Base-by-base conservation (phyloP, 1,284 basidiomycete genomes). In the Gymnopus androsaceus region DNA sequence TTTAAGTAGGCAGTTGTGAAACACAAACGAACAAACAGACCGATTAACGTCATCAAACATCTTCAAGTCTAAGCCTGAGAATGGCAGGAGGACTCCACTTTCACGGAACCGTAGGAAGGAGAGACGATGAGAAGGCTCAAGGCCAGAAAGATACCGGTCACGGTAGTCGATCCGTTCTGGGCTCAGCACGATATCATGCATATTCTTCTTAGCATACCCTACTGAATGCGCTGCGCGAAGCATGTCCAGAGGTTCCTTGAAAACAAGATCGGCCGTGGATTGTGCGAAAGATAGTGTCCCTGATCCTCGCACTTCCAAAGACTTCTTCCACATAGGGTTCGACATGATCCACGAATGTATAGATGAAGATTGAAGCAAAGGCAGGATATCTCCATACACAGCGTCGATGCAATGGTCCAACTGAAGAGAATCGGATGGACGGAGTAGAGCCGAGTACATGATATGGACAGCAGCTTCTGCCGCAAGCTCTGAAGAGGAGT, bases 381-480 rank as follows among this genome's bases (percentile, higher is more conserved):
- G n/a, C 33, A 48, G 14, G 4, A 48, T 12, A 25, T 48, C 46
- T 4, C 46, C 46, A 6, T 48, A 48, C 4, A 48, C 30, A 3
- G 17, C 19, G 5, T 48, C 9, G 15, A 37, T 27, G 31, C 46
- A 37, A 7, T 25, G 33, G 11, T 6, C 19, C 15, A 48, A 21
- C 31, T 48, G 33, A 15, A 33, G 36, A 5, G 33, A 36, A 9
- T 48, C 31, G 19, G 30, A 14, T 15, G 46, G 14, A 14, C 46
- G 19, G 15, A 48, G 46, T 9, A 21, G 21, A 6, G 46, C 61
- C 3, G 75, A 75, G 56, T 75, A 76, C 70, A 73, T 72, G 19
- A 75, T 58, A 59, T 75, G 75, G 3, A 66, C 57, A 0, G 69
- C 70, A 3, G 72, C 57, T 58, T 76, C 73, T 4, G 68, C 70